Evolutionary conservation across 352 stramenopile species (phyloP).

Genomic region (Globisporangium iwayamae): DNA sequence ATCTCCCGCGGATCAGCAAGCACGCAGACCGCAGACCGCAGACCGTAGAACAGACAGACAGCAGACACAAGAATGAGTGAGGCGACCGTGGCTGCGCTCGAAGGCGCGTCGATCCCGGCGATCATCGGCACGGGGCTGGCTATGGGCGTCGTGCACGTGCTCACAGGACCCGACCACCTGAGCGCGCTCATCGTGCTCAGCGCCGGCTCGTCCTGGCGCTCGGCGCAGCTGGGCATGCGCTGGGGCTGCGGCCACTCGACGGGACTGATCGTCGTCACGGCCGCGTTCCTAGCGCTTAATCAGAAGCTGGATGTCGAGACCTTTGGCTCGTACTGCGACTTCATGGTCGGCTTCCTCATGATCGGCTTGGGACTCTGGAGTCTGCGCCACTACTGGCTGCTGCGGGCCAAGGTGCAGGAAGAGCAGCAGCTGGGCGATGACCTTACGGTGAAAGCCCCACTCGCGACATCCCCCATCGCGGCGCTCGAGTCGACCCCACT

Average conservation of each 20-base stretch:
- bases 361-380: constrained; percentile 55
- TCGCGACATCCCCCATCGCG: neutral
- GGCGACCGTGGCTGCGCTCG: constrained; percentile 22
- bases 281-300: constrained; percentile 52
- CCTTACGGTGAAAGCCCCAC: neutral
- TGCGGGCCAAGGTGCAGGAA: constrained; percentile 30
- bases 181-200: constrained; percentile 83
- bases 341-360: constrained; percentile 75
- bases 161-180: constrained; percentile 80
- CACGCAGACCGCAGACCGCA: neutral
- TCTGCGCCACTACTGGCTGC: constrained; percentile 42
- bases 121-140: constrained; percentile 42
- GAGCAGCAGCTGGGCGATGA: constrained; percentile 3
- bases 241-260: constrained; percentile 88
- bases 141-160: constrained; percentile 46
- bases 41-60: neutral
- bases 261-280: constrained; percentile 70
- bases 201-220: constrained; percentile 59
- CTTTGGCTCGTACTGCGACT: constrained; percentile 61
- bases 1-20: neutral
- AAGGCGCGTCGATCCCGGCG: constrained; percentile 29
- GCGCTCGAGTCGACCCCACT: constrained; percentile 32
- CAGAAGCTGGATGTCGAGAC: constrained; percentile 39
- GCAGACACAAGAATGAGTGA: constrained; percentile 2
- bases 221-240: constrained; percentile 78